Evolutionary conservation across 305 asterid genomes (phyloP).

Genomic region (Nicotiana rustica): DNA sequence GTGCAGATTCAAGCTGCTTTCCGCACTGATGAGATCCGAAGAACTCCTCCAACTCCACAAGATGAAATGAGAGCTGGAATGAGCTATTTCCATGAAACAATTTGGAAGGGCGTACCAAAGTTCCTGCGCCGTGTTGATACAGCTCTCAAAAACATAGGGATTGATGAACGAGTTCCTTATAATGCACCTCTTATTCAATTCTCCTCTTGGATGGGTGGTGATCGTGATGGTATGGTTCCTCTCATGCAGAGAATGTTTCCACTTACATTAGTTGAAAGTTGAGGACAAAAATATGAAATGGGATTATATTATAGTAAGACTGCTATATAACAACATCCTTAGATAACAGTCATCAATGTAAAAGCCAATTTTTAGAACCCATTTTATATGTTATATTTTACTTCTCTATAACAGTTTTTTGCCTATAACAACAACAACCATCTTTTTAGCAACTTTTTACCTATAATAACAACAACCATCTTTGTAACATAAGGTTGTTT

Average conservation of each 20-base stretch:
- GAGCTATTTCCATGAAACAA: slow-evolving; percentile 49
- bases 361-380: too few species aligned
- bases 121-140: slow-evolving; percentile 49
- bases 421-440: too few species aligned
- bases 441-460: too few species aligned
- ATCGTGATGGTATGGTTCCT: slow-evolving; percentile 47
- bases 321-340: too few species aligned
- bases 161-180: slow-evolving; percentile 50
- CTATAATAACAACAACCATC: too few species aligned
- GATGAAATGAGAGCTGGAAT: slow-evolving; percentile 50
- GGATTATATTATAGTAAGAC: neutral
- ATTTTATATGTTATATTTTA: too few species aligned
- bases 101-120: slow-evolving; percentile 49
- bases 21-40: slow-evolving; percentile 48
- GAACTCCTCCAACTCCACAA: slow-evolving; percentile 48
- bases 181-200: slow-evolving; percentile 50
- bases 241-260: neutral
- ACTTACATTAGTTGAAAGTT: neutral
- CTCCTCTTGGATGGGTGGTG: slow-evolving; percentile 56
- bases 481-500: too few species aligned
- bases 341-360: too few species aligned
- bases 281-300: neutral
- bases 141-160: slow-evolving; percentile 46
- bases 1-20: slow-evolving; percentile 49
- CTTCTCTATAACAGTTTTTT: too few species aligned